A percentile compares a stretch with the other conserved stretches of the same genome.
Conservation (phyloP, 306 rosid genomes). For the Castanea sativa region DNA sequence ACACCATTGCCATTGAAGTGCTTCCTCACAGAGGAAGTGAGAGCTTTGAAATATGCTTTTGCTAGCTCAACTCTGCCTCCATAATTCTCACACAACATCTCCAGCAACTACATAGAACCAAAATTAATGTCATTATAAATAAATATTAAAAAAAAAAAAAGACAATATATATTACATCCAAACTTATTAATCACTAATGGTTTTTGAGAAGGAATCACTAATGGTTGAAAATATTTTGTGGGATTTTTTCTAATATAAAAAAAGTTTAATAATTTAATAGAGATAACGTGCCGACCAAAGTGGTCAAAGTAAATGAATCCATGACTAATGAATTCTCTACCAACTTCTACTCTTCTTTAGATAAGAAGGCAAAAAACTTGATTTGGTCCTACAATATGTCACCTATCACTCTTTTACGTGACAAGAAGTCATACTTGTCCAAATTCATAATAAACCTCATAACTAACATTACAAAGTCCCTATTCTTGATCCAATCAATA, state of each 20-base stretch:
- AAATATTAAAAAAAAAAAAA: background rate
- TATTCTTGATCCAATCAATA: background rate
- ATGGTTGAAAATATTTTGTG: too few species aligned
- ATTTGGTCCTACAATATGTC: background rate
- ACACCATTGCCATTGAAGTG: conserved; percentile 93
- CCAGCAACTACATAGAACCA: conserved; percentile 49
- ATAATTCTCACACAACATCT: conserved; percentile 84
- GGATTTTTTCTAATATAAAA: too few species aligned
- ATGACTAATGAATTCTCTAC: background rate
- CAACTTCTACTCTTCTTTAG: too few species aligned
- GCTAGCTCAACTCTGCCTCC: conserved; percentile 93
- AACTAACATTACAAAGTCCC: too few species aligned
- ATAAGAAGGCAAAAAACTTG: background rate
- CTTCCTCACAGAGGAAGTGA: conserved; percentile 69
- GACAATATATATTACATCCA: too few species aligned
- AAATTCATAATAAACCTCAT: too few species aligned
- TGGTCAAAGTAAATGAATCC: background rate
- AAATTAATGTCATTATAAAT: too few species aligned
- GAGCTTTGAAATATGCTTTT: conserved; percentile 80
- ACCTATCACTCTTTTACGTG: background rate
- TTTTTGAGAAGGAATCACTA: too few species aligned
- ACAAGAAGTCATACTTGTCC: background rate
- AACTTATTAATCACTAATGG: too few species aligned
- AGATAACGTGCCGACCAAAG: conserved; percentile 44
- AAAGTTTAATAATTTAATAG: background rate